Conservation (phyloP, 805 yeast genomes). For the Pichia californica region DNA sequence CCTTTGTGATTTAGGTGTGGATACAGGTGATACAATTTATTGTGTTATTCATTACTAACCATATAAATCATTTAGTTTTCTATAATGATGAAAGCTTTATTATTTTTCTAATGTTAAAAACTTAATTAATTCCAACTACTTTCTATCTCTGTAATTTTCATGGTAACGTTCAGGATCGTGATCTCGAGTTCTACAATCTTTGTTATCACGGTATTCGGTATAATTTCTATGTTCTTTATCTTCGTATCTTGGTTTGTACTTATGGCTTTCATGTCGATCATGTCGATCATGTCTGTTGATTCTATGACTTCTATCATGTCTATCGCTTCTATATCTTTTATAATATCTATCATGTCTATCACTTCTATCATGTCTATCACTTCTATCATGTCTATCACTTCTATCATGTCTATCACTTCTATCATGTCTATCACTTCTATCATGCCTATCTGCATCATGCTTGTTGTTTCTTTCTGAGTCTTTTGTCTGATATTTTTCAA, state of each 20-base stretch:
- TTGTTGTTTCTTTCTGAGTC: neutral
- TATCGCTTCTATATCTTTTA: no score
- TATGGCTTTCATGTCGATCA: no score
- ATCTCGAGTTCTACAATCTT: slow-evolving; percentile 1
- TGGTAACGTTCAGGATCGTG: slow-evolving; percentile 1
- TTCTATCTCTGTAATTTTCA: slow-evolving; percentile 4
- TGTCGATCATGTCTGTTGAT: no score
- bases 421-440: no score
- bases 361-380: neutral
- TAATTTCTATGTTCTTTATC: neutral
- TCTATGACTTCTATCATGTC: neutral
- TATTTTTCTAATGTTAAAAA: no score
- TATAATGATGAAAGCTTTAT: neutral
- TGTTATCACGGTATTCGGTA: neutral
- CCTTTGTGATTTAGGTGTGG: slow-evolving; percentile 45
- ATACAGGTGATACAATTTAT: slow-evolving; percentile 43
- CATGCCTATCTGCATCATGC: neutral
- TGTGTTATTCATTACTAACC: slow-evolving; percentile 25
- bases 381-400: no score
- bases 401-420: no score
- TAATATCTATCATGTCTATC: neutral
- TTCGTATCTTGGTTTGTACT: no score
- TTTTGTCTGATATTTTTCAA: neutral
- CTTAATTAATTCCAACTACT: no score
- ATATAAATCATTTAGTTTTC: no score